Percentiles rank a stretch among this genome's conserved stretches.
These are phyloP conservation scores for Exophiala sp. DNA, from an alignment of 2,329 filamentous ascomycete genomes.

Conservation along the genomic window DNA sequence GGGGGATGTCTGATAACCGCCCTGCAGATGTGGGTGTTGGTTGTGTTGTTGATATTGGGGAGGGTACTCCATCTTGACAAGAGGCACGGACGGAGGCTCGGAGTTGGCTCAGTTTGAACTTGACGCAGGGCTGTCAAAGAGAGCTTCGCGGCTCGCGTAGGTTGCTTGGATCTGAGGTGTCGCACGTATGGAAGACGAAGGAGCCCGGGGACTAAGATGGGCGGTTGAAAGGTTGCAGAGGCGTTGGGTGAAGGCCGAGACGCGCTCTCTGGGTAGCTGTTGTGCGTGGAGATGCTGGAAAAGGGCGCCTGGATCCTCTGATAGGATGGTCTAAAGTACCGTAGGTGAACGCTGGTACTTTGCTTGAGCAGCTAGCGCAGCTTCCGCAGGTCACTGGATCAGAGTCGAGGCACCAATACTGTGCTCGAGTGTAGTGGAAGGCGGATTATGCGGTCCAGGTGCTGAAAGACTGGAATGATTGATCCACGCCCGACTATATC, in stretches of 20 bases:
- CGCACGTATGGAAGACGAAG: conserved; percentile 19
- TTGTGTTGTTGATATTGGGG: conserved; percentile 66
- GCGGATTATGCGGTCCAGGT: conserved; percentile 6
- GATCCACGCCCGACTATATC: conserved; percentile 21
- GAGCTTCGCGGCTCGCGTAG: conserved; percentile 17
- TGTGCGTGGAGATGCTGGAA: conserved; percentile 20
- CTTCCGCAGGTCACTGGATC: conserved; percentile 40
- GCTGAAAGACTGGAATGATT: conserved; percentile 15
- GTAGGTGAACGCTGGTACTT: conserved; percentile 37
- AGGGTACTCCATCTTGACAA: conserved; percentile 64
- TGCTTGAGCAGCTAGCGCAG: conserved; percentile 43
- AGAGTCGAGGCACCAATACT: conserved; percentile 25
- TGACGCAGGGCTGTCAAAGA: conserved; percentile 14
- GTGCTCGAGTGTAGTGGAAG: conserved; percentile 8
- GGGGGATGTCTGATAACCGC: conserved; percentile 60
- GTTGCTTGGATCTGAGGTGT: conserved; percentile 18
- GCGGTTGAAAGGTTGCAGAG: conserved; percentile 9
- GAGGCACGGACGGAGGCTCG: conserved; percentile 3
- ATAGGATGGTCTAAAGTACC: conserved; percentile 39
- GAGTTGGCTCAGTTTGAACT: conserved; percentile 13
- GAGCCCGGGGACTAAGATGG: conserved; percentile 19
- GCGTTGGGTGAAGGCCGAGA: conserved; percentile 14
- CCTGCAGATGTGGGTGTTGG: conserved; percentile 54
- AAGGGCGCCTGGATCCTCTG: conserved; percentile 29
- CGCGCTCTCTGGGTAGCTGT: conserved; percentile 17